These are phyloP conservation scores for Ochetophila trinervis DNA, from an alignment of 306 rosid species.

Conservation along the genomic window DNA sequence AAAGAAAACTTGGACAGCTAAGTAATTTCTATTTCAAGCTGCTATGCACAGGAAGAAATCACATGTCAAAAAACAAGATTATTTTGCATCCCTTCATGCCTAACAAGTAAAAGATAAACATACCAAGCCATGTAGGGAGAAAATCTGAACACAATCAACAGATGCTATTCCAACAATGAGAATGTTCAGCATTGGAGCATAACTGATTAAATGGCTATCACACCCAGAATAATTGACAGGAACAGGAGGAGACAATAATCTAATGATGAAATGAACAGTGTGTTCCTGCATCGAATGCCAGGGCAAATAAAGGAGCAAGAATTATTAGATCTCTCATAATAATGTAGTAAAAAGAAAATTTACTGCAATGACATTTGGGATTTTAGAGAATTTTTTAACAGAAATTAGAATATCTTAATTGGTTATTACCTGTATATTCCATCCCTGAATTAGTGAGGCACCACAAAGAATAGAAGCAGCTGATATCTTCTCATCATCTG, in stretches of 20 bases:
- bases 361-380: conserved; percentile 7
- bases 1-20: background rate
- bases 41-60: too few species aligned
- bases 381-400: conserved; percentile 2
- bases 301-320: background rate
- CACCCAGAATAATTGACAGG: conserved; percentile 56
- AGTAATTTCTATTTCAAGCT: too few species aligned
- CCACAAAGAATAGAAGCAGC: conserved; percentile 95
- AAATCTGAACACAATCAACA: conserved; percentile 87
- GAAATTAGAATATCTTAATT: too few species aligned
- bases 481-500: conserved; percentile 85
- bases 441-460: conserved; percentile 84
- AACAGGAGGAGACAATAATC: conserved; percentile 79
- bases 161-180: conserved; percentile 85
- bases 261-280: conserved; percentile 73
- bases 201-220: conserved; percentile 67
- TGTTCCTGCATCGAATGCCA: conserved; percentile 72
- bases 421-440: conserved; percentile 74
- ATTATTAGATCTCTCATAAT: background rate
- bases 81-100: background rate
- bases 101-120: conserved; percentile 22
- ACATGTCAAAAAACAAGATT: background rate
- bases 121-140: conserved; percentile 96
- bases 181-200: conserved; percentile 77
- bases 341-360: background rate